phyloP scores from a whole-genome alignment of 2,329 filamentous ascomycete genomes.

The Microcyclosporella mali region DNA sequence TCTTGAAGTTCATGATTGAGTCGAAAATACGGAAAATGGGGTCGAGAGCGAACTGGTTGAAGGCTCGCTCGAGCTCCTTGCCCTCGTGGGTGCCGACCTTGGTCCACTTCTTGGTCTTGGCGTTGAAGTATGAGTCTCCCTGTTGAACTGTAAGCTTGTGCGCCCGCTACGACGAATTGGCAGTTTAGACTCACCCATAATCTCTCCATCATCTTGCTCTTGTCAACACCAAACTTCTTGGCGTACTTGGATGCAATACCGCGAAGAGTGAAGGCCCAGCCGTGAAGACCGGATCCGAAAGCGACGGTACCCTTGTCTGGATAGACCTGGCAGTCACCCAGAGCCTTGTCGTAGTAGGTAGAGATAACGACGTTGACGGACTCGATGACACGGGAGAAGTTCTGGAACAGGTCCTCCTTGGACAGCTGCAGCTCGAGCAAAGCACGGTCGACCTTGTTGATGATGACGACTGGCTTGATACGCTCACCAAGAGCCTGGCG shows the following conservation, averaged over 20 bases:
- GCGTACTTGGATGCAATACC: conserved; percentile 94
- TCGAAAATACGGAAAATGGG: conserved; percentile 99
- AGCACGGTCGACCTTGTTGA: conserved; percentile 99
- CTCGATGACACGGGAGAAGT: conserved; percentile 98
- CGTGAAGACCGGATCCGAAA: conserved; percentile 99
- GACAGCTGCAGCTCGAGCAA: conserved; percentile 96
- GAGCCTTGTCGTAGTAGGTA: conserved; percentile 93
- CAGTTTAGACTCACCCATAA: conserved; percentile 66
- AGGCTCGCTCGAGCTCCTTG: conserved; percentile 90
- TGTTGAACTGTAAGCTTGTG: no score
- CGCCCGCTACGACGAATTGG: background rate
- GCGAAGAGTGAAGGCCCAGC: conserved; percentile 98
- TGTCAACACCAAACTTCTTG: conserved; percentile 99
- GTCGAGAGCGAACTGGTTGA: conserved; percentile 99
- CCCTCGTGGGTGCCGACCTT: conserved; percentile 77
- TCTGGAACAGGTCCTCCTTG: conserved; percentile 99
- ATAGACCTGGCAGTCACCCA: conserved; percentile 98
- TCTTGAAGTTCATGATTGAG: conserved; percentile 98
- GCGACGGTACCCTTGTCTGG: conserved; percentile 95
- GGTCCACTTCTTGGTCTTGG: conserved; percentile 99
- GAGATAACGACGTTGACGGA: conserved; percentile 99
- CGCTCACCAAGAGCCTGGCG: conserved; percentile 98
- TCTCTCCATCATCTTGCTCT: conserved; percentile 99
- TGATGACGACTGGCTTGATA: conserved; percentile 99
- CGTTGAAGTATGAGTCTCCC: conserved; percentile 99